These are phyloP conservation scores for Ogataea pini DNA, from an alignment of 805 yeast species.

Conservation along the genomic window DNA sequence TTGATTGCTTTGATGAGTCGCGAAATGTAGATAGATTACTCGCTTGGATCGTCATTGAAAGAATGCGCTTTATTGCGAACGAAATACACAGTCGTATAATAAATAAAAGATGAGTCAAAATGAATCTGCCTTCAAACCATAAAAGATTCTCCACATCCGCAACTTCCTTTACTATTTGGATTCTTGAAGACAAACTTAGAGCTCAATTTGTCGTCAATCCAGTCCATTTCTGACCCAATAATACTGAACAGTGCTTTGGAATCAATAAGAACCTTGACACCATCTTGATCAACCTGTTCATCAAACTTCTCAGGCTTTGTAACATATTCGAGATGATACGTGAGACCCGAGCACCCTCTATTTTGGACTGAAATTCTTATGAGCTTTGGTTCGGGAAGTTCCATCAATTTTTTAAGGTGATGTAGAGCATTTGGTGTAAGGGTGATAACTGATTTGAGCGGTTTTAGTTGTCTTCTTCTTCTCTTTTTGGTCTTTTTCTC, in stretches of 20 bases:
- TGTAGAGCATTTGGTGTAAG: conserved; percentile 72
- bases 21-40: too few relatives aligned
- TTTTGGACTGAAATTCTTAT: conserved; percentile 93
- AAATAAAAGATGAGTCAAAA: not conserved
- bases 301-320: conserved; percentile 91
- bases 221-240: conserved; percentile 98
- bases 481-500: conserved; percentile 21
- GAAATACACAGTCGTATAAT: not conserved
- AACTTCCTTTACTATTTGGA: conserved; percentile 96
- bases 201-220: conserved; percentile 90
- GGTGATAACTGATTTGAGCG: conserved; percentile 87
- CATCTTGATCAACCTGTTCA: conserved; percentile 90
- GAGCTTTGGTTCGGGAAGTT: conserved; percentile 84
- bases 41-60: not conserved
- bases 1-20: too few relatives aligned
- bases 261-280: conserved; percentile 88
- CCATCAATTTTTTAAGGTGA: conserved; percentile 67
- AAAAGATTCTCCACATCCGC: conserved; percentile 98
- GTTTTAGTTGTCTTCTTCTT: conserved; percentile 67
- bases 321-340: conserved; percentile 90
- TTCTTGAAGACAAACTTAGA: conserved; percentile 89
- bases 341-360: conserved; percentile 94
- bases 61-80: conserved; percentile 6
- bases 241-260: conserved; percentile 95
- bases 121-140: conserved; percentile 61